Evolutionary conservation across 2,329 filamentous ascomycete genomes (phyloP).

Genomic region (Epichloe brachyelytri): DNA sequence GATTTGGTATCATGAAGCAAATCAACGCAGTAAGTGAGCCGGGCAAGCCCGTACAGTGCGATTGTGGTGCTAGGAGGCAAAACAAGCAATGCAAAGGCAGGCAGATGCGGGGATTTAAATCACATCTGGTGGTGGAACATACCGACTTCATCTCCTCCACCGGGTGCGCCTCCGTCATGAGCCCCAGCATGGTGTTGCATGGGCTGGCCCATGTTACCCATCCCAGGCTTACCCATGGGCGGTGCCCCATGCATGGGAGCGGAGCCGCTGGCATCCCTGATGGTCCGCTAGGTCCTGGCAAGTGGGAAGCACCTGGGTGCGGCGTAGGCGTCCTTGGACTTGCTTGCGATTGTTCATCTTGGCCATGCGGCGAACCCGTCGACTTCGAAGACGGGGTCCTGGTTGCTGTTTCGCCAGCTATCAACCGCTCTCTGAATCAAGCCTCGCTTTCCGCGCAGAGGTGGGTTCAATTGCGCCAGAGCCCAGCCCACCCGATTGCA

Average conservation of each 20-base stretch:
- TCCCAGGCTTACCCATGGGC: conserved; percentile 52
- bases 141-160: conserved; percentile 79
- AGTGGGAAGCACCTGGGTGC: conserved; percentile 44
- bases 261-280: conserved; percentile 48
- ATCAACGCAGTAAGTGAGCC: conserved; percentile 12
- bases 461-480: conserved; percentile 81
- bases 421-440: conserved; percentile 95
- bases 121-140: conserved; percentile 88
- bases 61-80: conserved; percentile 12
- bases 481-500: conserved; percentile 99
- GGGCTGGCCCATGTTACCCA: conserved; percentile 51
- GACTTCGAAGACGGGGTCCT: conserved; percentile 80
- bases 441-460: conserved; percentile 82
- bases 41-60: conserved; percentile 7
- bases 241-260: conserved; percentile 46
- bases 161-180: conserved; percentile 43
- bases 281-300: conserved; percentile 54
- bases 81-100: conserved; percentile 22
- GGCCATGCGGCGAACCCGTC: conserved; percentile 85
- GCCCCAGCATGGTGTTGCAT: conserved; percentile 47
- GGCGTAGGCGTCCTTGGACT: conserved; percentile 44
- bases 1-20: conserved; percentile 26
- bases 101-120: conserved; percentile 29
- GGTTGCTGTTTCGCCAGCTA: conserved; percentile 98
- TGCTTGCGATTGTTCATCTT: conserved; percentile 86